These are phyloP conservation scores for Gaeumannomyces sp. DNA, from an alignment of 2,329 filamentous ascomycete genomes.

Conservation along the genomic window DNA sequence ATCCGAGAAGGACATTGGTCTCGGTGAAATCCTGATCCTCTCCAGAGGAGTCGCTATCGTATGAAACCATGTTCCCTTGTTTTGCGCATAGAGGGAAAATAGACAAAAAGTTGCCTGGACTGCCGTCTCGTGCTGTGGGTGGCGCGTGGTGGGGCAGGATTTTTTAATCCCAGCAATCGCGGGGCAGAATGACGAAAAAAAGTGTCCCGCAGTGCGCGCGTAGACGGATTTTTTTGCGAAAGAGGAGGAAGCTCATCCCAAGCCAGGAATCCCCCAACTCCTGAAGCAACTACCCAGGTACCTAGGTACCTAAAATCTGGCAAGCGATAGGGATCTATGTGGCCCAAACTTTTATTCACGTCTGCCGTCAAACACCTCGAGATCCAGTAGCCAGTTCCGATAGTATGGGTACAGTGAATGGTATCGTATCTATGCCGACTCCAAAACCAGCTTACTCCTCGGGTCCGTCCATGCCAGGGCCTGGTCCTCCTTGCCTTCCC, in stretches of 20 bases:
- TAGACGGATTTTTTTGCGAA: background rate
- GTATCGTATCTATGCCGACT: constrained; percentile 16
- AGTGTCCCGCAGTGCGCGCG: background rate
- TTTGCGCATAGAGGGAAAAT: background rate
- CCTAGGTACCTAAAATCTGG: no score
- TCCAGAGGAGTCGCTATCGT: constrained; percentile 81
- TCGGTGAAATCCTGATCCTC: constrained; percentile 66
- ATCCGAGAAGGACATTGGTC: constrained; percentile 86
- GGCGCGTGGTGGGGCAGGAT: constrained; percentile 10
- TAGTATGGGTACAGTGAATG: constrained; percentile 30
- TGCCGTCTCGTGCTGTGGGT: constrained; percentile 17
- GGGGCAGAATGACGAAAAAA: constrained; percentile 7
- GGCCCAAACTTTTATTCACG: constrained; percentile 9
- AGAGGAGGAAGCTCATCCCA: background rate
- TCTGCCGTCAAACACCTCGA: constrained; percentile 31
- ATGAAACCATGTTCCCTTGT: constrained; percentile 55
- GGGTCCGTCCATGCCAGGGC: constrained; percentile 58
- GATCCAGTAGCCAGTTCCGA: constrained; percentile 17
- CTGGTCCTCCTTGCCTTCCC: constrained; percentile 59
- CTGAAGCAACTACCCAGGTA: no score
- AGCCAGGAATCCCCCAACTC: background rate
- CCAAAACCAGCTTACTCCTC: constrained; percentile 33
- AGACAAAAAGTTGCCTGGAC: background rate
- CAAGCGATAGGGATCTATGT: constrained; percentile 1
- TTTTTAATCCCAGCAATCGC: constrained; percentile 4